Evolutionary conservation across 1,139 yeast genomes (phyloP).

Genomic region (Sugiyamaella paludigena): DNA sequence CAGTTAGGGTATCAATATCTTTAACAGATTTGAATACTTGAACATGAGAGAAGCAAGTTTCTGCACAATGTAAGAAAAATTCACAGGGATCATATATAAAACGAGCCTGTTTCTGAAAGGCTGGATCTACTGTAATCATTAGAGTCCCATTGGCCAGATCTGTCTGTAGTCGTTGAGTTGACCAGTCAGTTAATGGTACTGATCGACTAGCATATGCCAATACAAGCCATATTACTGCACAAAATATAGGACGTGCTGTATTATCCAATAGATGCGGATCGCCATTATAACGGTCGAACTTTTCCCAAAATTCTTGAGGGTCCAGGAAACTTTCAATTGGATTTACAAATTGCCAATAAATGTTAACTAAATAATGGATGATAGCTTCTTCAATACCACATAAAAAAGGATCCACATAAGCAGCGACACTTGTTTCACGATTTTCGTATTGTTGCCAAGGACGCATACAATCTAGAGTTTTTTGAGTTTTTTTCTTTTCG

Average conservation of each 20-base stretch:
- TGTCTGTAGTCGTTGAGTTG: constrained; percentile 12
- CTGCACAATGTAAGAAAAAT: constrained; percentile 20
- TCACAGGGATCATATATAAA: constrained; percentile 23
- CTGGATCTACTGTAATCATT: constrained; percentile 12
- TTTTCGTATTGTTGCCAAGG: constrained; percentile 20
- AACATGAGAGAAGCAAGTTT: constrained; percentile 14
- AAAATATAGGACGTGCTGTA: constrained; percentile 4
- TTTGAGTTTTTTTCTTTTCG: constrained; percentile 15
- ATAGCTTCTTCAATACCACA: constrained; percentile 17
- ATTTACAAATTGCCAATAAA: constrained; percentile 18
- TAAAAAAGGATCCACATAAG: constrained; percentile 16
- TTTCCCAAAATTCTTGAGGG: constrained; percentile 12
- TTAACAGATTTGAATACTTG: constrained; percentile 15
- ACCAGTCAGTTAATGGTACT: constrained; percentile 11
- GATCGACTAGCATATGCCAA: constrained; percentile 17
- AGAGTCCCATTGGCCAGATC: constrained; percentile 12
- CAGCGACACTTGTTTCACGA: neutral
- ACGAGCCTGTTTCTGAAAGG: constrained; percentile 13
- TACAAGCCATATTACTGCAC: constrained; percentile 15
- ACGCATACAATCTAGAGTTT: constrained; percentile 18
- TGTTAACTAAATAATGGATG: constrained; percentile 13
- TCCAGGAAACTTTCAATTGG: constrained; percentile 19
- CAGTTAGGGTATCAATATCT: constrained; percentile 15
- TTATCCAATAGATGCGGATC: neutral
- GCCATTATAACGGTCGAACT: constrained; percentile 12